Base-by-base conservation (phyloP, 345 rosid species). In the Eucalyptus sp. region DNA sequence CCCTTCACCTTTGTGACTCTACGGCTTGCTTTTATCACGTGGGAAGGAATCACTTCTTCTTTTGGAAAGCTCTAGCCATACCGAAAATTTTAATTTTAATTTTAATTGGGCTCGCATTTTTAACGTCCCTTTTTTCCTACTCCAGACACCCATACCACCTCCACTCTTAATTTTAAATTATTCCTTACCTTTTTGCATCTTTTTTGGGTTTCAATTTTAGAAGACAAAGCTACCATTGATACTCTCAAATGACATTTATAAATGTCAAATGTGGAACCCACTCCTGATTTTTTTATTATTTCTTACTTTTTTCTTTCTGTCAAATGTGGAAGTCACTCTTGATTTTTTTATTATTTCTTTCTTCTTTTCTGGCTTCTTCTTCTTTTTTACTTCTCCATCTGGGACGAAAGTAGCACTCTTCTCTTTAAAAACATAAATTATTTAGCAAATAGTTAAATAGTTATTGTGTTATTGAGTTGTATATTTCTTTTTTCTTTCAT, bases 1-100 rank as follows among this genome's bases (percentile, higher is more conserved):
- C 79, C 0, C 79, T 66, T 31, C 7, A 31, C 7, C 24, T 31
- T 66, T 64, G 0, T 0, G 76, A n/a, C 76, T 64, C 0, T n/a
- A 25, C 0, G 76, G 10, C 10, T 66, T 66, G 0, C 79, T 31
- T 66, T 41, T 41, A 41, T 5, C 41, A 41, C 5, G 43, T 3
- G 22, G 46, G 5, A 71, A 71, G 81, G 46, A 37, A 37, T 71
- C 22, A 9, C 24, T 33, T 16, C 46, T 10, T 33, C 81, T 71
- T 9, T 10, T 18, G 81, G 25, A 37, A 33, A 37, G 13, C 46
- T 71, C 29, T 37, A 68, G 25, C 3, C 0, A 68, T 68, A 17
- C 25, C 24, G 41, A 71, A 37, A 37, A 37, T 37, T 37, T 37
- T 2, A 33, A 2, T 5, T 33, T 8, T 3, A 68, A 33, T 33